Conservation (phyloP, 2,329 filamentous ascomycete genomes). For the Gliomastix tumulicola region DNA sequence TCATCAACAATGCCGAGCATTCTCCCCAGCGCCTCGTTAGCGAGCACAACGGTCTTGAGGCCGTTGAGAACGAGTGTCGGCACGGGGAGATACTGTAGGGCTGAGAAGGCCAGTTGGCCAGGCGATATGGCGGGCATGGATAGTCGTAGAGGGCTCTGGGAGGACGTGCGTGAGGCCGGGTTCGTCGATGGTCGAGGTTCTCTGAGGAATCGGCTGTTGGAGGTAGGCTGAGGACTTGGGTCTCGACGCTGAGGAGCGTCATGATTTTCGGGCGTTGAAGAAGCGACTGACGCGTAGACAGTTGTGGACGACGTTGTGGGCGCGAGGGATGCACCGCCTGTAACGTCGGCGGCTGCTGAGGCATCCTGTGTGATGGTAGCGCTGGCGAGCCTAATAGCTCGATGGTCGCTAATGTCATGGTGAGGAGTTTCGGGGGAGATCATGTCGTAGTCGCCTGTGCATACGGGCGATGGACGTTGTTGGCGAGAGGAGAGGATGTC, state of each 20-base stretch:
- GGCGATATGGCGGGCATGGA: slow-evolving; percentile 40
- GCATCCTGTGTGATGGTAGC: neutral
- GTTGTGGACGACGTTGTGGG: too few species aligned
- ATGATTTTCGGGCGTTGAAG: neutral
- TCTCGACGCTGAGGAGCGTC: neutral
- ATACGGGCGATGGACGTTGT: too few species aligned
- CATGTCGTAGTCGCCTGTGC: slow-evolving; percentile 19
- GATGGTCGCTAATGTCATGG: slow-evolving; percentile 16
- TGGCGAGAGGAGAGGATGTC: too few species aligned
- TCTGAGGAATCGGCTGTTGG: slow-evolving; percentile 21
- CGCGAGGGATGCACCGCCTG: neutral
- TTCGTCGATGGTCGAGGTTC: neutral
- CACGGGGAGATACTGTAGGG: slow-evolving; percentile 68
- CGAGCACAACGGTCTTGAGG: slow-evolving; percentile 62
- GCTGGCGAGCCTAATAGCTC: slow-evolving; percentile 9
- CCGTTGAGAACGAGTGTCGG: slow-evolving; percentile 63
- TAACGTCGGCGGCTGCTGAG: neutral
- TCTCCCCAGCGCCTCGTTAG: slow-evolving; percentile 69
- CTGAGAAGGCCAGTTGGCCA: slow-evolving; percentile 55
- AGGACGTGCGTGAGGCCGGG: slow-evolving; percentile 18
- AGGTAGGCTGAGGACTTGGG: neutral
- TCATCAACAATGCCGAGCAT: slow-evolving; percentile 53
- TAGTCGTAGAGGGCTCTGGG: slow-evolving; percentile 29
- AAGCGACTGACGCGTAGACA: neutral
- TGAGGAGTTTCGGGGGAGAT: slow-evolving; percentile 18